Percentiles rank a stretch among this genome's conserved stretches.
phyloP scores from a whole-genome alignment of 768 basidiomycete species.

The Melanogaster broomeanus region DNA sequence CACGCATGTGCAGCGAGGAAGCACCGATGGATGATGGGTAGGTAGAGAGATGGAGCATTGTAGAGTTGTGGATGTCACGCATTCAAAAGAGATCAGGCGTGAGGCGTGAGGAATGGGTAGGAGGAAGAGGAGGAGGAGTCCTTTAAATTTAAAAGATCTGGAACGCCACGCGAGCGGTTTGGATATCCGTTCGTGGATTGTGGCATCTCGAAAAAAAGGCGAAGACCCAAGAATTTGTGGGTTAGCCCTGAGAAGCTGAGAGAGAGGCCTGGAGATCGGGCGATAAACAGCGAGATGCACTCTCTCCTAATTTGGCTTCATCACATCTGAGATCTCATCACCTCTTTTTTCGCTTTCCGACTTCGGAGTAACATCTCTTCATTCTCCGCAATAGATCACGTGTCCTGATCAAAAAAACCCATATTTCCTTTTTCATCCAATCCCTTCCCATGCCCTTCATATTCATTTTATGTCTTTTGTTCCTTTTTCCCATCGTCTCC shows the following conservation, averaged over 20 bases:
- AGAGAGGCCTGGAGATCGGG: conserved; percentile 24
- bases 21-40: conserved; percentile 24
- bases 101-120: conserved; percentile 20
- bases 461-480: conserved; percentile 8
- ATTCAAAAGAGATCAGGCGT: conserved; percentile 18
- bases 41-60: conserved; percentile 28
- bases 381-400: conserved; percentile 14
- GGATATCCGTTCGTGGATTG: conserved; percentile 15
- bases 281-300: conserved; percentile 24
- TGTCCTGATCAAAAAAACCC: conserved; percentile 6
- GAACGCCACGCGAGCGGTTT: conserved; percentile 29
- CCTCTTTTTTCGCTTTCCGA: conserved; percentile 1
- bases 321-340: conserved; percentile 25
- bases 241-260: conserved; percentile 13
- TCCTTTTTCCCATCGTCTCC: conserved; percentile 20
- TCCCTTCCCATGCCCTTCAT: conserved; percentile 14
- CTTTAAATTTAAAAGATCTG: conserved; percentile 21
- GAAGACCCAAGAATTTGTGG: neutral
- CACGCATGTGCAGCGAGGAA: conserved; percentile 17
- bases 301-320: conserved; percentile 1
- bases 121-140: conserved; percentile 19
- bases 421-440: conserved; percentile 17
- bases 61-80: conserved; percentile 24
- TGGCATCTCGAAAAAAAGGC: conserved; percentile 20
- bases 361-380: neutral